phyloP scores from a whole-genome alignment of 352 stramenopile genomes.

The Phytopythium oedochilum region DNA sequence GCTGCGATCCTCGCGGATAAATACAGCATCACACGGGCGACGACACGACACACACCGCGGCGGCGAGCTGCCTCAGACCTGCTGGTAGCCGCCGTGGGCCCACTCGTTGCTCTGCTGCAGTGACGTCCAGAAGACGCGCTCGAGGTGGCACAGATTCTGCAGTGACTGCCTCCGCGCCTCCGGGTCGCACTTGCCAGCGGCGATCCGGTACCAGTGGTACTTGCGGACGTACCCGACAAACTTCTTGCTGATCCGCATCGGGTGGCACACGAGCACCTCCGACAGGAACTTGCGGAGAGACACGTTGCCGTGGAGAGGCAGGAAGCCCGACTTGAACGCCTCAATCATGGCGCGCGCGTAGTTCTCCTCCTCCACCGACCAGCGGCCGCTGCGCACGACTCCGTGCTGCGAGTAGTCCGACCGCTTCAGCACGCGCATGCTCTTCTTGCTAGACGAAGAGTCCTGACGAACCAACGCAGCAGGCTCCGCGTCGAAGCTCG shows the following conservation, averaged over 20 bases:
- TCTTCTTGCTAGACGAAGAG: constrained; percentile 25
- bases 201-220: constrained; percentile 83
- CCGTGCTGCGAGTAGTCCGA: constrained; percentile 80
- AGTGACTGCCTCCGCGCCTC: constrained; percentile 38
- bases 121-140: constrained; percentile 59
- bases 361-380: constrained; percentile 68
- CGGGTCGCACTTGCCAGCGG: constrained; percentile 51
- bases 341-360: constrained; percentile 85
- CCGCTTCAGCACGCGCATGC: constrained; percentile 54
- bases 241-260: constrained; percentile 91
- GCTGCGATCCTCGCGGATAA: constrained; percentile 6
- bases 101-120: constrained; percentile 58
- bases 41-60: background rate
- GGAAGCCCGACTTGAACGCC: constrained; percentile 63
- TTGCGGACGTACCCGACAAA: constrained; percentile 87
- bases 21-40: background rate
- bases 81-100: constrained; percentile 10
- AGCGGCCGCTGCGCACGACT: constrained; percentile 61
- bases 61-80: background rate
- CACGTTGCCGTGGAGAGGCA: constrained; percentile 76
- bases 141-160: constrained; percentile 34
- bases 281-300: constrained; percentile 85
- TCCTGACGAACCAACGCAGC: constrained; percentile 19
- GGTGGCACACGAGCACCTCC: constrained; percentile 83
- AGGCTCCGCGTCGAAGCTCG: constrained; percentile 6